phyloP scores from a whole-genome alignment of 225 moss, liverwort and hornwort species.

The Thuidium tamariscinum region DNA sequence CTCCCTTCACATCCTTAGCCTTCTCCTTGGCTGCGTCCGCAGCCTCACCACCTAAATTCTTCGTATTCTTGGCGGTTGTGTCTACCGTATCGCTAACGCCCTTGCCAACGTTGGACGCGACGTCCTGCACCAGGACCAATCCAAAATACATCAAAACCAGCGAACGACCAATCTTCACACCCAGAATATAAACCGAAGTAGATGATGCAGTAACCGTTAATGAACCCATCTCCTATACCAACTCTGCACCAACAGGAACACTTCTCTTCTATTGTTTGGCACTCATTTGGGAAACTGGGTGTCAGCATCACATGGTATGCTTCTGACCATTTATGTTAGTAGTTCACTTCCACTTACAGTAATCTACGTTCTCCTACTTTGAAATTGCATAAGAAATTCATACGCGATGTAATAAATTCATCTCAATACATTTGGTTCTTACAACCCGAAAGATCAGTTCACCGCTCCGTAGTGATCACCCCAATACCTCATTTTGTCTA shows the following conservation, averaged over 20 bases:
- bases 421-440: neutral
- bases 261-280: neutral
- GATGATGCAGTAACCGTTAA: neutral
- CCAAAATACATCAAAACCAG: neutral
- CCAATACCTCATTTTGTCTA: neutral
- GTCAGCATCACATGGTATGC: neutral
- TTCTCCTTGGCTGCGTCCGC: neutral
- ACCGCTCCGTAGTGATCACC: neutral
- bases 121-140: neutral
- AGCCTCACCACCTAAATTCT: constrained; percentile 18
- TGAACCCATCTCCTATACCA: neutral
- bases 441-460: too few species aligned
- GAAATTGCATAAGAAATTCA: neutral
- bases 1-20: constrained; percentile 12
- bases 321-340: neutral
- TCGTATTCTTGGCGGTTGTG: constrained; percentile 6
- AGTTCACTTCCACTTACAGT: too few species aligned
- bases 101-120: constrained; percentile 8
- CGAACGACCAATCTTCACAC: neutral
- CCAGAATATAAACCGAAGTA: too few species aligned
- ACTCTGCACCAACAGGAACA: neutral
- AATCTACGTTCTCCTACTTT: neutral
- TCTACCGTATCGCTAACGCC: neutral
- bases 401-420: too few species aligned
- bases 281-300: neutral